Conservation (phyloP, 352 stramenopile genomes). For the Thalassiosira hispida region DNA sequence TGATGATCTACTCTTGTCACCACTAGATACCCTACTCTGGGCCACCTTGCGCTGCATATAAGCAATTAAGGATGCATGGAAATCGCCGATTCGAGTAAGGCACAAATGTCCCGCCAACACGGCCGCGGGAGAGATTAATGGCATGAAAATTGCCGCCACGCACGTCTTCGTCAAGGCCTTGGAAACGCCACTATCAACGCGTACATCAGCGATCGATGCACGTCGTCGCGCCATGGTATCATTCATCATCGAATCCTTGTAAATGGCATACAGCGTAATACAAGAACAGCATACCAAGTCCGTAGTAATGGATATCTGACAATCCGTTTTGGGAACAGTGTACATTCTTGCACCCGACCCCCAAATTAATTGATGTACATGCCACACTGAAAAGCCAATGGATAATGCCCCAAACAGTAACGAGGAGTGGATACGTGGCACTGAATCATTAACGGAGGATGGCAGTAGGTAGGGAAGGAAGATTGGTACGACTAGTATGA, state of each 20-base stretch:
- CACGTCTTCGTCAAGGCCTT: background rate
- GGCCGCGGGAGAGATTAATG: background rate
- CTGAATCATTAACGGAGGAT: background rate
- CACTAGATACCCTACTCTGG: background rate
- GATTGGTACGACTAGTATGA: background rate
- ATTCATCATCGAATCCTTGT: background rate
- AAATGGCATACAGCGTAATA: slow-evolving; percentile 1
- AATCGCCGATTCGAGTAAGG: background rate
- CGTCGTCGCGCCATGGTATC: too few relatives aligned
- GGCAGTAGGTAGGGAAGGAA: background rate
- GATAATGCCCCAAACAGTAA: background rate
- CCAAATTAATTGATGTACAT: background rate
- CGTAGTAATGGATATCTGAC: background rate
- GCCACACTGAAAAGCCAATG: background rate
- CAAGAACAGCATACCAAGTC: slow-evolving; percentile 1
- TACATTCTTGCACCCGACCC: background rate
- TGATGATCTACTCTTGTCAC: background rate
- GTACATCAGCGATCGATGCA: too few relatives aligned
- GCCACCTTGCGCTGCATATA: background rate
- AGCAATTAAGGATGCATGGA: background rate
- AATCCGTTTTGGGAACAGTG: background rate
- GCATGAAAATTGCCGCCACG: background rate
- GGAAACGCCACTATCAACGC: too few relatives aligned
- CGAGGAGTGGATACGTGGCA: background rate
- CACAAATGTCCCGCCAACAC: background rate